A percentile compares a stretch with the other conserved stretches of the same genome.
phyloP scores from a whole-genome alignment of 768 basidiomycete species.

The Panus rudis region DNA sequence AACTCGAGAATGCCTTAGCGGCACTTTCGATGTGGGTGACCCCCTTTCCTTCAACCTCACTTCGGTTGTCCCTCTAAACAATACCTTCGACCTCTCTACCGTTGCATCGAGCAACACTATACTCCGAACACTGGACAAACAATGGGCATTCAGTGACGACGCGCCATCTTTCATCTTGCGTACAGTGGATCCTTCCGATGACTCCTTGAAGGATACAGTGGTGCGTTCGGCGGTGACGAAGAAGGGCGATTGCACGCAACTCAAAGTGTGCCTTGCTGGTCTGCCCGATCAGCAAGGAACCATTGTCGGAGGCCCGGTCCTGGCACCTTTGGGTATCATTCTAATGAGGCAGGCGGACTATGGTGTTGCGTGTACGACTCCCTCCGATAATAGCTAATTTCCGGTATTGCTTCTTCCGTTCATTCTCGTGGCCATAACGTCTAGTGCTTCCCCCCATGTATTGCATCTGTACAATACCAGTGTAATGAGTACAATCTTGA shows the following conservation, averaged over 20 bases:
- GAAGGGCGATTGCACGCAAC: slow-evolving; percentile 8
- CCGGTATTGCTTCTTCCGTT: too few species aligned
- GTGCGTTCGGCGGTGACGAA: slow-evolving; percentile 8
- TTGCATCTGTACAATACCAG: too few species aligned
- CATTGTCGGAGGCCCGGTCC: slow-evolving; percentile 8
- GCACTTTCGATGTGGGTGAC: slow-evolving; percentile 6
- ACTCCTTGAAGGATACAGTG: neutral
- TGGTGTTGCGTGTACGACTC: slow-evolving; percentile 5
- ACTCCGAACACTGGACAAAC: slow-evolving; percentile 2
- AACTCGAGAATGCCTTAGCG: slow-evolving; percentile 9
- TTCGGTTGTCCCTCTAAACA: slow-evolving; percentile 12
- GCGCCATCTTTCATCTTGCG: slow-evolving; percentile 8
- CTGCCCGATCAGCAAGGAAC: neutral
- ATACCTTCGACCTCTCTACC: neutral
- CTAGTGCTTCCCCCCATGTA: too few species aligned
- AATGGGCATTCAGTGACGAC: slow-evolving; percentile 3
- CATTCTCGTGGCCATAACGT: too few species aligned
- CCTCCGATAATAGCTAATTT: too few species aligned
- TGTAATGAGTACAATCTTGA: too few species aligned
- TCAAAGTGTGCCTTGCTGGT: slow-evolving; percentile 11
- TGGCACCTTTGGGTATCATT: slow-evolving; percentile 10
- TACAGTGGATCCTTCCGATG: neutral
- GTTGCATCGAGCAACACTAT: neutral
- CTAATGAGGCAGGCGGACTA: slow-evolving; percentile 11
- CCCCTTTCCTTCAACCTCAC: slow-evolving; percentile 11